Evolutionary conservation across 2,329 filamentous ascomycete genomes (phyloP), one percentile per base, ranked within the genome.

Genomic region (Botrytis porri): DNA sequence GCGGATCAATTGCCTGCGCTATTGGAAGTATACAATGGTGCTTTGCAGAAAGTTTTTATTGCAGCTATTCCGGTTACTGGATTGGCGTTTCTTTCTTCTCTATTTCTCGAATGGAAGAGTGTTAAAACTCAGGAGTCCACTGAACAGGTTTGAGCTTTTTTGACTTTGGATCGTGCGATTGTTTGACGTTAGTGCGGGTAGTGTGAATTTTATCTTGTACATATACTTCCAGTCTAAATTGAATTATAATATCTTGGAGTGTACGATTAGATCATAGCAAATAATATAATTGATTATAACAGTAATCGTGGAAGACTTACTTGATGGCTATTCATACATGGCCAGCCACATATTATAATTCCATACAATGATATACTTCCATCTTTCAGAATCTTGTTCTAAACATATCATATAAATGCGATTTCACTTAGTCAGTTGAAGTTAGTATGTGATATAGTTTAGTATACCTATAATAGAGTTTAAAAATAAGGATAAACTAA

Each of bases 11-110:
- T 89, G 1, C 74, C 78, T 3, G 81, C 80, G 1, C 85, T 90
- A 39, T 81, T 88, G 14, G 66, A 76, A 0, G 86, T 85, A 0
- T 90, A 90, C 80, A 89, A 89, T 77, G 74, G 80, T 14, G 84
- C 87, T 0, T 78, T 90, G 22, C 84, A 83, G 16, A 81, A 85
- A 73, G 84, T 84, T 0, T 90, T 87, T 77, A 87, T 87, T 74
- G 87, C 88, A 22, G 83, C 83, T 9, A 82, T 86, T 18, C 87
- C 86, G 0, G 80, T 87, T 75, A 82, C 83, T 4, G 80, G 81
- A 0, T 54, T 88, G n/a, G 85, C 83, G 9, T 82, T 88, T 37
- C 48, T 88, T 32, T 86, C 85, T 3, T 82, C 84, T 2, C 77
- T 84, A 9, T 82, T 84, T 45, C 83, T 90, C 65, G 84, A 89